Percentiles rank a stretch among this genome's conserved stretches.
phyloP scores from a whole-genome alignment of 2,329 filamentous ascomycete genomes.

The Celoporthe dispersa region DNA sequence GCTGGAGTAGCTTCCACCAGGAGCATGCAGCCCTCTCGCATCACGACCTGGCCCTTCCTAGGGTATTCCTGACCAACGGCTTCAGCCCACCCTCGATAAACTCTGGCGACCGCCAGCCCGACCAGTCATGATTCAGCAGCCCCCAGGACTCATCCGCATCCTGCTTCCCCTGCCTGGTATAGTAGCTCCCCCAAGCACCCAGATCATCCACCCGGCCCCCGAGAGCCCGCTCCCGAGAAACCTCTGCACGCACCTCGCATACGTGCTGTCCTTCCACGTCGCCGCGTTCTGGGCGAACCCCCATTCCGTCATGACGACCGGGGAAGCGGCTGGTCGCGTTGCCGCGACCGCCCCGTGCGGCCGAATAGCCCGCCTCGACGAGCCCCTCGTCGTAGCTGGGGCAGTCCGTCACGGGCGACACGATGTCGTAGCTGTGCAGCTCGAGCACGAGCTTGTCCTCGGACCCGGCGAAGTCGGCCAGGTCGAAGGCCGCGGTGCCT shows the following conservation, averaged over 20 bases:
- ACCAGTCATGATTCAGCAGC: slow-evolving; percentile 42
- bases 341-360: slow-evolving; percentile 40
- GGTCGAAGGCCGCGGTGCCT: slow-evolving; percentile 48
- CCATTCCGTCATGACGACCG: slow-evolving; percentile 33
- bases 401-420: slow-evolving; percentile 48
- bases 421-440: slow-evolving; percentile 63
- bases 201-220: slow-evolving; percentile 59
- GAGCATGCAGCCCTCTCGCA: background rate
- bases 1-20: background rate
- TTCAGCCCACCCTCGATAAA: slow-evolving; percentile 40
- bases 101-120: slow-evolving; percentile 42
- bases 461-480: slow-evolving; percentile 53
- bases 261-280: slow-evolving; percentile 20
- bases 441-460: slow-evolving; percentile 62
- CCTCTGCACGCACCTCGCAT: slow-evolving; percentile 19
- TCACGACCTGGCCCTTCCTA: slow-evolving; percentile 32
- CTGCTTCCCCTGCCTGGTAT: slow-evolving; percentile 53
- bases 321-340: slow-evolving; percentile 38
- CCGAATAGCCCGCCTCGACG: slow-evolving; percentile 57
- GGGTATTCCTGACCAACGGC: slow-evolving; percentile 45
- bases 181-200: slow-evolving; percentile 63
- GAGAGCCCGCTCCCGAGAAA: slow-evolving; percentile 16
- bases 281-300: slow-evolving; percentile 22
- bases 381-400: slow-evolving; percentile 49
- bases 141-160: slow-evolving; percentile 60